Evolutionary conservation across 495 filamentous ascomycete genomes (phyloP).

Genomic region (Pseudoneurospora amorphoporcata): DNA sequence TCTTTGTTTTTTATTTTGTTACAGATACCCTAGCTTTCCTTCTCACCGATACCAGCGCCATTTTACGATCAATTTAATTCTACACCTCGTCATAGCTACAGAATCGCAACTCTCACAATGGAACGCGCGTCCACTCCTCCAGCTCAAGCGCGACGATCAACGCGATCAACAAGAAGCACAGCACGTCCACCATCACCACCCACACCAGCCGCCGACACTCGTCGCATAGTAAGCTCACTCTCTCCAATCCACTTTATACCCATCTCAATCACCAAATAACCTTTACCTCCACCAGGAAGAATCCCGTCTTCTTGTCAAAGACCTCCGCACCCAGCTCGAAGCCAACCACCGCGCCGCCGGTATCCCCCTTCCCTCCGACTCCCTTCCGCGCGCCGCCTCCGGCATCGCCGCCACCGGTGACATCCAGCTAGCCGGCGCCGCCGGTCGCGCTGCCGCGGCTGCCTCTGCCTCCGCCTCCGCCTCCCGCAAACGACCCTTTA

Average conservation of each 20-base stretch:
- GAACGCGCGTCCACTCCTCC: slow-evolving; percentile 51
- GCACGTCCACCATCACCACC: slow-evolving; percentile 43
- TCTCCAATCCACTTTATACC: not conserved
- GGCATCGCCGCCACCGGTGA: slow-evolving; percentile 31
- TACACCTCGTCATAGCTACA: not conserved
- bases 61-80: not conserved
- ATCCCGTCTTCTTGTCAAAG: slow-evolving; percentile 86
- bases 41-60: not conserved
- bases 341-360: slow-evolving; percentile 35
- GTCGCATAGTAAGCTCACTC: slow-evolving; percentile 47
- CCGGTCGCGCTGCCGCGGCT: slow-evolving; percentile 23
- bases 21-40: not conserved
- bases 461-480: too few relatives aligned
- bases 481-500: slow-evolving; percentile 41
- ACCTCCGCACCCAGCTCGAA: slow-evolving; percentile 61
- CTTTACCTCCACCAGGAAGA: slow-evolving; percentile 52
- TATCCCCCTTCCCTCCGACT: slow-evolving; percentile 1
- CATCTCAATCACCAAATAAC: not conserved
- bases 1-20: not conserved
- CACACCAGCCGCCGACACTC: slow-evolving; percentile 60
- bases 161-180: slow-evolving; percentile 14
- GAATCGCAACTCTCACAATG: not conserved
- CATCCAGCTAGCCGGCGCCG: slow-evolving; percentile 25
- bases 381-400: slow-evolving; percentile 24
- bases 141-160: slow-evolving; percentile 27